A percentile compares a stretch with the other conserved stretches of the same genome.
Evolutionary conservation across 2,329 filamentous ascomycete genomes (phyloP).

Genomic region (Aspergillus caelatus): DNA sequence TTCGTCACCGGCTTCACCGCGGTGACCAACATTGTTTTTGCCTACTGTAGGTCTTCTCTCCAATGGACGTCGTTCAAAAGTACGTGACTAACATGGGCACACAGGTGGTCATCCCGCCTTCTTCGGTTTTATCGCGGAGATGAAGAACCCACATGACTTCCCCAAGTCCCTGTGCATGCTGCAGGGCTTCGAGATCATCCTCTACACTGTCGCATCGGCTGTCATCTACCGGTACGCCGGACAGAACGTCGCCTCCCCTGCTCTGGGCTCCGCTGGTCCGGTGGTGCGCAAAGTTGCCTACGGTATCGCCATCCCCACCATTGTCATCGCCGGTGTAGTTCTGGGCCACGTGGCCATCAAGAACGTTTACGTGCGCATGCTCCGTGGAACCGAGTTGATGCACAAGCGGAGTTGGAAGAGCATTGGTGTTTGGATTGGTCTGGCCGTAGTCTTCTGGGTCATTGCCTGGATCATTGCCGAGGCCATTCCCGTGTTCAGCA

Average conservation of each 20-base stretch:
- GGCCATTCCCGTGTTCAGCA: conserved; percentile 69
- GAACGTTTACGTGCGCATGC: conserved; percentile 66
- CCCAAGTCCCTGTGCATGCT: conserved; percentile 64
- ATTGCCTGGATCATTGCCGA: conserved; percentile 70
- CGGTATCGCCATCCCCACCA: conserved; percentile 70
- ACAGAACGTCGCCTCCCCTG: conserved; percentile 62
- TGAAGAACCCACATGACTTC: conserved; percentile 63
- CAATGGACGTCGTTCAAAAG: too few species aligned
- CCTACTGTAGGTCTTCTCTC: conserved; percentile 55
- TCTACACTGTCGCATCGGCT: conserved; percentile 68
- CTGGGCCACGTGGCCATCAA: conserved; percentile 68
- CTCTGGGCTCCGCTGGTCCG: conserved; percentile 63
- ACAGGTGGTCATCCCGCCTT: conserved; percentile 64
- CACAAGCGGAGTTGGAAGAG: conserved; percentile 52
- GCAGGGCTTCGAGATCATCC: conserved; percentile 59
- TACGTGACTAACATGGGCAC: not conserved
- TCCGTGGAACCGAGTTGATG: conserved; percentile 60
- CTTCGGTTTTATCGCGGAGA: conserved; percentile 67
- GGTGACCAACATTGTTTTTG: conserved; percentile 71
- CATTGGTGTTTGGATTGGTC: conserved; percentile 60
- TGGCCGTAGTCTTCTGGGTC: conserved; percentile 60
- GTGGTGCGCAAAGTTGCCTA: conserved; percentile 66
- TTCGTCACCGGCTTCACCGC: conserved; percentile 61
- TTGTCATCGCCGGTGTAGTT: conserved; percentile 70
- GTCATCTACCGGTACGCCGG: conserved; percentile 72